Evolutionary conservation across 805 yeast species (phyloP).

Genomic region (Candida sakaeoensis): DNA sequence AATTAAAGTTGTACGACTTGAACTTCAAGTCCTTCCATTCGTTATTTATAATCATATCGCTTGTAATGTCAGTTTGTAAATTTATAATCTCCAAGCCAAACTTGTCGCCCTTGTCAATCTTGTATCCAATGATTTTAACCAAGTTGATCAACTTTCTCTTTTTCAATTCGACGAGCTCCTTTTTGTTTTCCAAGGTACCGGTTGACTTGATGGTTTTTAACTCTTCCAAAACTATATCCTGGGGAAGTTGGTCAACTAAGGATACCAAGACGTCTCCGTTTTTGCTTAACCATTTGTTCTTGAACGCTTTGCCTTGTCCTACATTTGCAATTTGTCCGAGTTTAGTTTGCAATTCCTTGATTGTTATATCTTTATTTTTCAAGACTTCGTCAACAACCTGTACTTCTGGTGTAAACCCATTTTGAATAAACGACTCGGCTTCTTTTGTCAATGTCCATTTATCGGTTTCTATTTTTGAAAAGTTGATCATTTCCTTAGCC

Average conservation of each 20-base stretch:
- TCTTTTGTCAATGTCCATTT: conserved; percentile 73
- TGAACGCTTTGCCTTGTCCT: conserved; percentile 97
- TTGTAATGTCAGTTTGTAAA: conserved; percentile 88
- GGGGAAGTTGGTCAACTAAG: conserved; percentile 53
- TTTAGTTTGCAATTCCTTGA: conserved; percentile 66
- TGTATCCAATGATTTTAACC: conserved; percentile 71
- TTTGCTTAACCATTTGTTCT: conserved; percentile 93
- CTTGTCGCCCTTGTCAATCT: conserved; percentile 74
- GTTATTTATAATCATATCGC: conserved; percentile 84
- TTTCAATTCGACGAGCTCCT: conserved; percentile 78
- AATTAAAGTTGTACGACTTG: conserved; percentile 93
- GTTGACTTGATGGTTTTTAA: conserved; percentile 53
- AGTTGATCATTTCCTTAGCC: conserved; percentile 78
- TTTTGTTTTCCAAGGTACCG: conserved; percentile 57
- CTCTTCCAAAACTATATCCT: conserved; percentile 64
- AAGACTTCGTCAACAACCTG: conserved; percentile 74
- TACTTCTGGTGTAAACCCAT: conserved; percentile 84
- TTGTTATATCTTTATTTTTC: conserved; percentile 69
- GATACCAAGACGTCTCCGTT: conserved; percentile 76
- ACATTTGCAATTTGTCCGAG: conserved; percentile 83
- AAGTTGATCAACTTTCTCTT: conserved; percentile 83
- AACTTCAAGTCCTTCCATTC: conserved; percentile 80
- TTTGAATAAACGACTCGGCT: conserved; percentile 69
- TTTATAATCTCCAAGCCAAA: conserved; percentile 78
- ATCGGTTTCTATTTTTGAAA: conserved; percentile 70